phyloP scores from a whole-genome alignment of 208 protist species.

The Crithidia bombi region DNA sequence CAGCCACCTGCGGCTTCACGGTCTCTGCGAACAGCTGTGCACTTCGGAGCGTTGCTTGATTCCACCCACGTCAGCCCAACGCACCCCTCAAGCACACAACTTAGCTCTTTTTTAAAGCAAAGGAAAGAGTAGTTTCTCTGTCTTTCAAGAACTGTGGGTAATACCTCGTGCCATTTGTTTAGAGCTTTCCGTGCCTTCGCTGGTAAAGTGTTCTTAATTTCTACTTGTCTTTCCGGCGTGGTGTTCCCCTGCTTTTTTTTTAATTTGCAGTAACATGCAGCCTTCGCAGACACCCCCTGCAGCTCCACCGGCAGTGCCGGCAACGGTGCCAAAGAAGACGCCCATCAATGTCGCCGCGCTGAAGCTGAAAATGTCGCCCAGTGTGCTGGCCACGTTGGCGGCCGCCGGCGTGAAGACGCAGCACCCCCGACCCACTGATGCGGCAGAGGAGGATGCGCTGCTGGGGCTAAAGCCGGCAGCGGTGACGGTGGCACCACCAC shows the following conservation, averaged over 20 bases:
- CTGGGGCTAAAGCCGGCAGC: slow-evolving; percentile 34
- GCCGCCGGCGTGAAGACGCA: slow-evolving; percentile 26
- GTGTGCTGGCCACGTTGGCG: slow-evolving; percentile 27
- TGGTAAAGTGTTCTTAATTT: no score
- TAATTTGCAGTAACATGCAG: slow-evolving; percentile 19
- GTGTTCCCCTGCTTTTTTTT: neutral
- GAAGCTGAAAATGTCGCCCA: slow-evolving; percentile 34
- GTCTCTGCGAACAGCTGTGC: no score
- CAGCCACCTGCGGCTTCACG: no score
- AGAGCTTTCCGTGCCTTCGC: no score
- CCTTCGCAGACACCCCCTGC: slow-evolving; percentile 21
- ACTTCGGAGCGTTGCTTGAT: no score
- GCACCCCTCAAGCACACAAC: no score
- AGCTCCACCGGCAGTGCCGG: slow-evolving; percentile 40
- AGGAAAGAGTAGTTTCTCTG: no score
- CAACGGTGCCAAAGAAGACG: slow-evolving; percentile 69
- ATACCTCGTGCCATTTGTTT: no score
- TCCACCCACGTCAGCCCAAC: no score
- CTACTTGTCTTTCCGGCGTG: no score
- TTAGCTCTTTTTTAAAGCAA: no score
- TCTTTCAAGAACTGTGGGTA: no score
- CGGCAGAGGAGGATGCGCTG: slow-evolving; percentile 43
- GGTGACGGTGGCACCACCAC: slow-evolving; percentile 21
- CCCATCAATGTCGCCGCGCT: slow-evolving; percentile 59
- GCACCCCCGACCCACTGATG: slow-evolving; percentile 27